Conservation (phyloP, 2,329 filamentous ascomycete genomes). For the Sporothrix curviconia region DNA sequence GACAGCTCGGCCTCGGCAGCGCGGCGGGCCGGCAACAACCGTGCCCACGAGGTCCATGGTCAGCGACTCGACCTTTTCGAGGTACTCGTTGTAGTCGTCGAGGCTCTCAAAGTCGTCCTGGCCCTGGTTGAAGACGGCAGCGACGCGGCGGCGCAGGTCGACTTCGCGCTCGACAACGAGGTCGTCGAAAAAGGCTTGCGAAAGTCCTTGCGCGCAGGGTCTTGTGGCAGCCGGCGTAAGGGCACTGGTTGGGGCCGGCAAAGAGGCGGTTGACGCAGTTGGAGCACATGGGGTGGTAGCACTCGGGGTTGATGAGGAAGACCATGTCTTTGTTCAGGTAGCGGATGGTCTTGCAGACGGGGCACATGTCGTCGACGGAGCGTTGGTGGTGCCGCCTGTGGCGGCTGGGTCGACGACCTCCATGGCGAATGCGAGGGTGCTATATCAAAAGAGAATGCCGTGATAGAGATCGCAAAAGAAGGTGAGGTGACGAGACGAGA, state of each 20-base stretch:
- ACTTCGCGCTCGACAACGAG: constrained; percentile 85
- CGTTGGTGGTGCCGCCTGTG: constrained; percentile 13
- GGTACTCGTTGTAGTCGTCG: constrained; percentile 83
- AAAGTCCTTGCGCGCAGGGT: constrained; percentile 84
- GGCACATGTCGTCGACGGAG: constrained; percentile 64
- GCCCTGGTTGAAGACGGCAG: constrained; percentile 73
- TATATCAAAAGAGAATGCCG: too few relatives aligned
- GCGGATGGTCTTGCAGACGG: constrained; percentile 92
- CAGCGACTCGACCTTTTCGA: constrained; percentile 84
- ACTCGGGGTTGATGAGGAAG: constrained; percentile 95
- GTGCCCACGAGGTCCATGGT: constrained; percentile 73
- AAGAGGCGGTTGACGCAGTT: constrained; percentile 94
- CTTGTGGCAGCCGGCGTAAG: constrained; percentile 79
- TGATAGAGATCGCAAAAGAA: background rate
- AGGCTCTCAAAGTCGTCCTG: constrained; percentile 88
- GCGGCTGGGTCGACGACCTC: constrained; percentile 1
- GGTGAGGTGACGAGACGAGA: background rate
- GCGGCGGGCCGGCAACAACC: constrained; percentile 47
- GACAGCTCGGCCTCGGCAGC: constrained; percentile 44
- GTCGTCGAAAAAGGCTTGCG: constrained; percentile 86
- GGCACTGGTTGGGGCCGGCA: constrained; percentile 85
- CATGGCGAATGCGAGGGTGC: background rate
- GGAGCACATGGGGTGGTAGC: constrained; percentile 98
- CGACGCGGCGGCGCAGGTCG: constrained; percentile 77
- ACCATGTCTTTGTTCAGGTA: constrained; percentile 92